Evolutionary conservation across 1,139 yeast species (phyloP), one percentile per base, ranked within the genome.

Genomic region (Lodderomyces pseudojiufengensis): DNA sequence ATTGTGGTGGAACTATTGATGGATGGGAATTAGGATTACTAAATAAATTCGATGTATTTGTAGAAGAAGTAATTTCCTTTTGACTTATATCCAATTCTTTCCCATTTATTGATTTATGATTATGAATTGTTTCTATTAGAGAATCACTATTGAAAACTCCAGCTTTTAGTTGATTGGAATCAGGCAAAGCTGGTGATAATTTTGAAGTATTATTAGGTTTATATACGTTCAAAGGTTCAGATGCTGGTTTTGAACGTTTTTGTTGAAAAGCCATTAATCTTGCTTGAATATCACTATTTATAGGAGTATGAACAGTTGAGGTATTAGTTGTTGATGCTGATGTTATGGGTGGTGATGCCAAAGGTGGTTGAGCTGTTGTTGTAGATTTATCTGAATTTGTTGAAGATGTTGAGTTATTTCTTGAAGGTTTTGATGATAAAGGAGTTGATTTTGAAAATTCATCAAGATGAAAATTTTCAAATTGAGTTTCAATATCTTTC

Each of bases 251-350:
- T 21, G 74, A 66, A 45, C 87, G 64, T 51, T 76, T 77, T 45
- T 80, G 84, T 52, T 83, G 92, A 47, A 83, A 81, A 0, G 90
- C 90, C 58, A 81, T 61, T 33, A 84, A 67, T 45, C 87, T 65
- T 2, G 92, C 94, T 57, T 83, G 92, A 37, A 83, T 71, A 45
- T 80, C 86, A 10, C 85, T 78, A 52, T 73, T 81, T 14, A 69
- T 45, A 35, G 60, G 69, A 8, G 63, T 50, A 23, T 52, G 60
- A 9, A 49, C 30, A 4, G n/a, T 22, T 22, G 20, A 5, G 5
- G 20, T 5, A 18, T 7, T 18, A 15, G 27, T 7, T 8, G 27
- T 13, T 13, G 26, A 24, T 18, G 20, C 20, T 9, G 33, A 33
- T 16, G 34, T 24, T 16, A 24, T 16, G 5, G 29, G 25, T 21